phyloP scores from a whole-genome alignment of 2,329 filamentous ascomycete genomes.

The Ramularia endophylla region DNA sequence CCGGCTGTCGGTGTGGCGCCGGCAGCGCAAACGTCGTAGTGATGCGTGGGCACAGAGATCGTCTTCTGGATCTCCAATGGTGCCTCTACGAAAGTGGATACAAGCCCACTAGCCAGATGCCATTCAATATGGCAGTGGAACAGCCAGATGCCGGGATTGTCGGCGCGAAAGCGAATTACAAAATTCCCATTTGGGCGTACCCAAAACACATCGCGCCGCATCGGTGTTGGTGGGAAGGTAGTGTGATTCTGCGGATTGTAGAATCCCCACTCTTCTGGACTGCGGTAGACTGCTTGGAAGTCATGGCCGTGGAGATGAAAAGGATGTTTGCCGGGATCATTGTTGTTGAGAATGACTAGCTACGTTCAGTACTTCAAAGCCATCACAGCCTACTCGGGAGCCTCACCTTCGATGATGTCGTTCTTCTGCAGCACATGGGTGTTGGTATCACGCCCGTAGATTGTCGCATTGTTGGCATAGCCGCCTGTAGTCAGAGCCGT shows the following conservation, averaged over 20 bases:
- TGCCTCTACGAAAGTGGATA: conserved; percentile 47
- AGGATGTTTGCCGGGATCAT: conserved; percentile 64
- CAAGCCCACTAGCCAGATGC: conserved; percentile 49
- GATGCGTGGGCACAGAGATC: conserved; percentile 56
- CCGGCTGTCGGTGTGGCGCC: conserved; percentile 50
- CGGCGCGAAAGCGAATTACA: conserved; percentile 49
- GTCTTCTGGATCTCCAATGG: conserved; percentile 54
- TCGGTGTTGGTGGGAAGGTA: conserved; percentile 36
- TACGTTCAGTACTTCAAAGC: too few species aligned
- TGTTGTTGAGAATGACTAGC: conserved; percentile 65
- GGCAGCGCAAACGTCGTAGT: conserved; percentile 54
- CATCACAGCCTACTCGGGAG: too few species aligned
- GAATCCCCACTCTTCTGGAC: conserved; percentile 28
- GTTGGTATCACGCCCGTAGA: conserved; percentile 49
- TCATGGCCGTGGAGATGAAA: conserved; percentile 72
- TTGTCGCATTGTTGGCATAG: conserved; percentile 38
- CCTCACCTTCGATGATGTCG: conserved; percentile 53
- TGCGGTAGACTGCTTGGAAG: conserved; percentile 55
- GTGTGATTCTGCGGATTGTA: conserved; percentile 32
- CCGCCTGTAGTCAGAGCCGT: conserved; percentile 60
- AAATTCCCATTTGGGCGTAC: conserved; percentile 50
- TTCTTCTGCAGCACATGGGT: conserved; percentile 61
- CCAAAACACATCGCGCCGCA: conserved; percentile 50
- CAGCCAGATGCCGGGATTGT: conserved; percentile 36
- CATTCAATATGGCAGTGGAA: conserved; percentile 45